Conservation (phyloP, 2,329 filamentous ascomycete genomes). For the Penicillium sp. region DNA sequence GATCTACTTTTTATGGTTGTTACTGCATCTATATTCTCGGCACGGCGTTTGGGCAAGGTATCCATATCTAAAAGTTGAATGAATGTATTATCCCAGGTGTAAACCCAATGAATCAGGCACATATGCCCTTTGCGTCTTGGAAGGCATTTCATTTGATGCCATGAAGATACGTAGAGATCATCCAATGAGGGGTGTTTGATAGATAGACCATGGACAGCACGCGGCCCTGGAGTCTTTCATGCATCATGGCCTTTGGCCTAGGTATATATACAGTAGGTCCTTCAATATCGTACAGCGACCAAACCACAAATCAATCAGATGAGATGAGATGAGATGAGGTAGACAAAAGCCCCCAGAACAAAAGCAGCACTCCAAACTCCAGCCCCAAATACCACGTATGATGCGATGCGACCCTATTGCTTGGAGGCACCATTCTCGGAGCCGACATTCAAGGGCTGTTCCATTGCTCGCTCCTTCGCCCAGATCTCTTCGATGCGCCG, state of each 20-base stretch:
- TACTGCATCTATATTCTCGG: constrained; percentile 16
- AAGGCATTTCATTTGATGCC: neutral
- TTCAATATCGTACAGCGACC: constrained; percentile 12
- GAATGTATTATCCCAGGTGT: neutral
- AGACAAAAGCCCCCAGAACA: constrained; percentile 1
- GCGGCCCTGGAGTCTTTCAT: neutral
- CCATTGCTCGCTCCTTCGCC: constrained; percentile 54
- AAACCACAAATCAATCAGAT: neutral
- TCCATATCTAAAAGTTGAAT: constrained; percentile 18
- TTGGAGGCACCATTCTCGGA: constrained; percentile 7
- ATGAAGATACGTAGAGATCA: neutral
- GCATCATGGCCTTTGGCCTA: neutral
- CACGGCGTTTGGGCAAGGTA: constrained; percentile 32
- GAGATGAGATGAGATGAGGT: constrained; percentile 6
- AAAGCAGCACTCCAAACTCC: constrained; percentile 13
- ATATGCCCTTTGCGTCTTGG: neutral
- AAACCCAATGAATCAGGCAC: neutral
- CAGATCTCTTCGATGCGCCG: constrained; percentile 71
- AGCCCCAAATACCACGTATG: neutral
- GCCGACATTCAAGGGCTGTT: constrained; percentile 9
- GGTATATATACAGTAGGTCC: constrained; percentile 6
- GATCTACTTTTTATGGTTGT: constrained; percentile 8
- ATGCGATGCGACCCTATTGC: constrained; percentile 11
- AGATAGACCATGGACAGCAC: neutral
- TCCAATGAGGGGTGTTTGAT: neutral